Conservation (phyloP, 352 stramenopile species). For the Globisporangium nagaii region DNA sequence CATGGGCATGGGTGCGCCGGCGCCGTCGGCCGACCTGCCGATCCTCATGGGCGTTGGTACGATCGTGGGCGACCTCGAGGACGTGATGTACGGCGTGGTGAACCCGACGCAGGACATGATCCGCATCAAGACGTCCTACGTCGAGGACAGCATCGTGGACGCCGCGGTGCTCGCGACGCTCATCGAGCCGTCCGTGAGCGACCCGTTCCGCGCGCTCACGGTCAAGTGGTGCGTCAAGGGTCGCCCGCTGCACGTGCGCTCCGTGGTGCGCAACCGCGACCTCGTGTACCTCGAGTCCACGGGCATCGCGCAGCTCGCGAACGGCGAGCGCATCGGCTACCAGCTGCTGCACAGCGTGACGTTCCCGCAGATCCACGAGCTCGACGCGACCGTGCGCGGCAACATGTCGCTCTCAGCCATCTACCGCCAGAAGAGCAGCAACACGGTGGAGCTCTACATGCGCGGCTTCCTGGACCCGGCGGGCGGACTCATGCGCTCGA, state of each 20-base stretch:
- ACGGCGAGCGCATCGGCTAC: constrained; percentile 10
- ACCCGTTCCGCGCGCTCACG: constrained; percentile 5
- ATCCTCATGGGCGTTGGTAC: constrained; percentile 19
- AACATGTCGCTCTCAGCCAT: constrained; percentile 51
- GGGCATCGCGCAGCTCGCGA: constrained; percentile 19
- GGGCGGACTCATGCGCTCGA: constrained; percentile 32
- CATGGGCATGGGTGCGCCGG: constrained; percentile 6
- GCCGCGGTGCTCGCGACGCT: constrained; percentile 7
- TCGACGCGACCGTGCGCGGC: constrained; percentile 29
- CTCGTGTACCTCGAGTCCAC: constrained; percentile 60
- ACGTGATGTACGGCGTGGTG: constrained; percentile 38
- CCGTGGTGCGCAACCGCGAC: constrained; percentile 56
- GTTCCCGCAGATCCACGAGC: constrained; percentile 34
- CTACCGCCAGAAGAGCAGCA: constrained; percentile 36
- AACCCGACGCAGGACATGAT: constrained; percentile 27
- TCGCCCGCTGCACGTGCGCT: constrained; percentile 26
- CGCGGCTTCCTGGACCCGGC: constrained; percentile 37
- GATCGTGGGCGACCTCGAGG: constrained; percentile 34
- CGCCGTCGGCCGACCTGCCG: constrained; percentile 8
- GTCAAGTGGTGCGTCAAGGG: constrained; percentile 62
- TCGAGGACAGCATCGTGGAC: constrained; percentile 16
- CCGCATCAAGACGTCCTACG: constrained; percentile 33
- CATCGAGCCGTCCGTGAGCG: constrained; percentile 7
- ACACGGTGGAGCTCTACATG: constrained; percentile 45
- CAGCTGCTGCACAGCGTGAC: constrained; percentile 44